Evolutionary conservation across 306 rosid species (phyloP), one percentile per base, ranked within the genome.

Genomic region (Potentilla sterilis): DNA sequence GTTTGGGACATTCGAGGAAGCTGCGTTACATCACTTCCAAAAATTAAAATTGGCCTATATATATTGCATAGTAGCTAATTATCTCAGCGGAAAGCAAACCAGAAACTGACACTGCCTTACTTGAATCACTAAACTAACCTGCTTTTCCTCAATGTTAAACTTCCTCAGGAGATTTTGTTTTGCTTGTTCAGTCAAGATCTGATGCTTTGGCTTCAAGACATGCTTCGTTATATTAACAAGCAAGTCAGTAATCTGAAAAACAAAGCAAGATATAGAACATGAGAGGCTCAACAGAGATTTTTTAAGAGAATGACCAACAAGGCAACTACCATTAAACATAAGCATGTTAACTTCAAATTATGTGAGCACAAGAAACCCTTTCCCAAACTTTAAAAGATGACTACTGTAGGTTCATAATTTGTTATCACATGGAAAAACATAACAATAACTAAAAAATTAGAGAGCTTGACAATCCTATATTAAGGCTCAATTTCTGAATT

Each of bases 191-290:
- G 93, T 87, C 69, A 92, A 85, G 57, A 90, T 78, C 61, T 72
- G 79, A 78, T 90, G 97, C 84, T 89, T 92, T 74, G 98, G 97
- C 92, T 86, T 95, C 81, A 95, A 76, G 35, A 85, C 89, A 83
- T 95, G 97, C 91, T 90, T 95, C 38, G 99, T 92, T 62, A 89
- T 84, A 79, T 95, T 92, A 61, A 95, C 92, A 70, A 95, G 93
- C 87, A 95, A 88, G 85, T 95, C 97, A 12, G 97, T 90, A 58
- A 95, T 95, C 99, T 95, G 92, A 28, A 75, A 51, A 28, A 43
- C 64, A 66, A 46, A 75, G 46, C 43, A 76, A 42, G 67, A 80
- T 75, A 48, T 32, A 62, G 68, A 77, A 44, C n/a, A 66, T 74
- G 28, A 79, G 77, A 80, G 11, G 19, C 54, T 46, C 72, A 66